Conservation (phyloP, 257 asterid genomes). For the Petrea volubilis region DNA sequence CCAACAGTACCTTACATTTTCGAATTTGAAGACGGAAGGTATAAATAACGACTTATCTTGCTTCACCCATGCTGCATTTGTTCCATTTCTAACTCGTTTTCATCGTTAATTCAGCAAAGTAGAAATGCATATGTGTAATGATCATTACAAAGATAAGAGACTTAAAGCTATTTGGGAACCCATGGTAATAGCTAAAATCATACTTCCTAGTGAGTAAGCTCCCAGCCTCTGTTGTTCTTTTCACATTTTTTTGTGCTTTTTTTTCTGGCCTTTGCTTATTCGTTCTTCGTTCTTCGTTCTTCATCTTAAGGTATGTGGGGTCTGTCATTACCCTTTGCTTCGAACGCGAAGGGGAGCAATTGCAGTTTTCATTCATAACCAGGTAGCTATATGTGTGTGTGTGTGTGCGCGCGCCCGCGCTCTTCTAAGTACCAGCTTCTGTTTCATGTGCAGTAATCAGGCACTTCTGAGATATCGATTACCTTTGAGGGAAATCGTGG, state of each 20-base stretch:
- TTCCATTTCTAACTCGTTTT: conserved; percentile 22
- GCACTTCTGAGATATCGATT: conserved; percentile 87
- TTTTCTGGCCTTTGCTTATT: too few species aligned
- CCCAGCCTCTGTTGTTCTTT: conserved; percentile 82
- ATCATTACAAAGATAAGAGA: conserved; percentile 75
- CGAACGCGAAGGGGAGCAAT: conserved; percentile 90
- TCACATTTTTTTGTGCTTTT: too few species aligned
- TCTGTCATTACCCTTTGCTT: conserved; percentile 87
- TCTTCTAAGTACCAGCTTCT: conserved; percentile 19
- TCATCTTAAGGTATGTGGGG: conserved; percentile 92
- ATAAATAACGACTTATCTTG: conserved; percentile 21
- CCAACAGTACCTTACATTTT: conserved; percentile 97
- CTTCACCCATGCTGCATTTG: background rate
- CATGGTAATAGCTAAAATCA: conserved; percentile 83
- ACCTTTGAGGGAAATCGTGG: conserved; percentile 94
- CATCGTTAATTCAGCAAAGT: conserved; percentile 72
- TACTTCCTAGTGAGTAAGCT: conserved; percentile 99
- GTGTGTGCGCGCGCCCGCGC: too few species aligned
- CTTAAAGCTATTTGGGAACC: conserved; percentile 89
- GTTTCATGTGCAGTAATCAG: conserved; percentile 67
- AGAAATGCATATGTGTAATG: conserved; percentile 85
- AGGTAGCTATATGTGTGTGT: conserved; percentile 72
- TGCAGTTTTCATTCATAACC: conserved; percentile 94
- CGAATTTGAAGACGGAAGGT: conserved; percentile 93
- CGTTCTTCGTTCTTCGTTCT: too few species aligned